A percentile compares a stretch with the other conserved stretches of the same genome.
Conservation (phyloP, 1,139 yeast genomes). For the Arxiozyma heterogenica region DNA sequence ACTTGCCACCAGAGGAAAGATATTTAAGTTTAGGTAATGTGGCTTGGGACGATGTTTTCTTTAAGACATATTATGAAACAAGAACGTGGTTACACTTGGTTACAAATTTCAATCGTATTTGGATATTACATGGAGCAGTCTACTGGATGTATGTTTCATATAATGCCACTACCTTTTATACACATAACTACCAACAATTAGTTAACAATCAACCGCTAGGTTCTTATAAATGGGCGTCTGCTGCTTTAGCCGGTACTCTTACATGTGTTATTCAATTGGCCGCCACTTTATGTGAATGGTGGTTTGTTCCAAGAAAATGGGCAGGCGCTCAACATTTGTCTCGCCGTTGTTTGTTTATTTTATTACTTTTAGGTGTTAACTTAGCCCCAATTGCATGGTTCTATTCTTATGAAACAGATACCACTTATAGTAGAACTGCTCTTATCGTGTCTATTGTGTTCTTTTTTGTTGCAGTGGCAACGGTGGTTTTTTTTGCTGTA, state of each 20-base stretch:
- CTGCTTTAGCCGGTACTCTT: slow-evolving; percentile 85
- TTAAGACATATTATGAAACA: slow-evolving; percentile 91
- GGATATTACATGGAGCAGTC: slow-evolving; percentile 84
- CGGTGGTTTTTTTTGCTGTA: slow-evolving; percentile 75
- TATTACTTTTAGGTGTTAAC: slow-evolving; percentile 58
- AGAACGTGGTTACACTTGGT: slow-evolving; percentile 97
- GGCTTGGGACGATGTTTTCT: slow-evolving; percentile 84
- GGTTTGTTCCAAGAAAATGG: slow-evolving; percentile 96
- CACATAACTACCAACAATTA: slow-evolving; percentile 75
- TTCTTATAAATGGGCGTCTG: slow-evolving; percentile 86
- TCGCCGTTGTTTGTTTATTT: slow-evolving; percentile 72
- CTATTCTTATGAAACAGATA: slow-evolving; percentile 70
- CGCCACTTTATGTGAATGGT: slow-evolving; percentile 91
- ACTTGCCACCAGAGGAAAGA: slow-evolving; percentile 82
- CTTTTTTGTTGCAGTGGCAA: slow-evolving; percentile 78
- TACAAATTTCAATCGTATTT: slow-evolving; percentile 94
- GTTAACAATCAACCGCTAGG: slow-evolving; percentile 76
- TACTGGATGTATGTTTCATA: slow-evolving; percentile 94
- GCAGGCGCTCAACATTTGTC: slow-evolving; percentile 97
- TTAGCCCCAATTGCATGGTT: slow-evolving; percentile 82
- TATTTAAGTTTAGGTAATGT: slow-evolving; percentile 86
- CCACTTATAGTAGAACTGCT: slow-evolving; percentile 63
- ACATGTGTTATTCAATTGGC: slow-evolving; percentile 72
- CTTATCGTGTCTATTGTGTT: slow-evolving; percentile 77
- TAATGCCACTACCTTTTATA: slow-evolving; percentile 86